These are phyloP conservation scores for Raphanus sativus DNA, from an alignment of 345 rosid species.

Conservation along the genomic window DNA sequence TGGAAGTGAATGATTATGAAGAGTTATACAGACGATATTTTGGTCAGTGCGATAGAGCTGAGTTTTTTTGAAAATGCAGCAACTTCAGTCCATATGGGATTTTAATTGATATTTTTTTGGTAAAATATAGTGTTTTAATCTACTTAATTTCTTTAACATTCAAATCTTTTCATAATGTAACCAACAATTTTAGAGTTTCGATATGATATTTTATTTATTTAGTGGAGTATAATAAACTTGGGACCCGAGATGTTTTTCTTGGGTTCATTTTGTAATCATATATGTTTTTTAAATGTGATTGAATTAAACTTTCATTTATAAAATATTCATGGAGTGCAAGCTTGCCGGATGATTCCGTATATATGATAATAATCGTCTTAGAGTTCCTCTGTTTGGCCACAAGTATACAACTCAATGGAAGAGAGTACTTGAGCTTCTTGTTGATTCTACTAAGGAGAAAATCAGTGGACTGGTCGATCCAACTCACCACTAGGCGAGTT, in stretches of 20 bases:
- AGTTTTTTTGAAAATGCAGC: constrained; percentile 28
- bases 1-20: constrained; percentile 36
- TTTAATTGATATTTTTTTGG: background rate
- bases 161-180: background rate
- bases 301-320: background rate
- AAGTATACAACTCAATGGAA: background rate
- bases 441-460: background rate
- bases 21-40: constrained; percentile 27
- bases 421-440: background rate
- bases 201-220: background rate
- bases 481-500: too few species aligned
- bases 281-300: background rate
- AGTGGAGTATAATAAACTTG: background rate
- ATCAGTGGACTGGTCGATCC: background rate
- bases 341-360: background rate
- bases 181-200: background rate
- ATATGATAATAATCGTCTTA: background rate
- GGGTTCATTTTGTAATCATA: constrained; percentile 6
- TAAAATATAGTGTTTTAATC: background rate
- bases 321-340: background rate
- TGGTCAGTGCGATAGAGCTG: constrained; percentile 23
- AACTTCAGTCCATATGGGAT: constrained; percentile 34
- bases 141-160: background rate
- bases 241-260: background rate
- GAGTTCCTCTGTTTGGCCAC: background rate